Evolutionary conservation across 495 filamentous ascomycete species (phyloP), one percentile per base, ranked within the genome.

Genomic region (Tetracladium marchalianum): DNA sequence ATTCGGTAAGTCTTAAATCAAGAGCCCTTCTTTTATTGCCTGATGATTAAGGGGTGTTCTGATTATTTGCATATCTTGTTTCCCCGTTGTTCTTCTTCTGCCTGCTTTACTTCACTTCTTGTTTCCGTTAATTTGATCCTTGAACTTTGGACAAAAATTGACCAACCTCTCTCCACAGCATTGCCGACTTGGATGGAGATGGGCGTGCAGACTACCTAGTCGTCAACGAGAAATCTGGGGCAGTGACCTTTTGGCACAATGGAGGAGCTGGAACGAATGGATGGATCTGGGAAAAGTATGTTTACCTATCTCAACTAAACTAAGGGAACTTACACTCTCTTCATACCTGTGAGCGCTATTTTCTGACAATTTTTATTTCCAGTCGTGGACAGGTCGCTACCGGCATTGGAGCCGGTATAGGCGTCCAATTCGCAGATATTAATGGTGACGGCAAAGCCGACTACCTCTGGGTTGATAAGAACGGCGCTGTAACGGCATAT

Each of bases 131-230:
- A 3, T 27, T 27, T 27, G 22, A 27, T 27, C 22, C 22, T 3
- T 7, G 3, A 27, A 27, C 7, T 3, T 27, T 27, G 7, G 22
- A 27, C 3, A 27, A 27, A 27, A 27, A 27, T n/a, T 36, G 9
- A 3, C 3, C 9, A 4, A 16, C 2, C 35, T 36, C 12, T 16
- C 35, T 58, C 17, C 49, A 50, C 5, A 58, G 22, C 22, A 27
- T 51, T 18, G 62, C 62, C 13, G 60, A 62, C 33, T 52, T 62
- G 7, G 44, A 59, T 15, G 56, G 47, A 15, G 44, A 51, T 6
- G 58, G 62, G 10, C 45, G 35, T 9, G 53, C 52, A 19, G 60
- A 62, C 37, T 39, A 62, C 2, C 43, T 62, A 9, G 19, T 15
- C 13, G 27, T 45, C 19, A n/a, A 15, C 10, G 9, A 12, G 31